These are phyloP conservation scores for Venturia effusa DNA, from an alignment of 2,329 filamentous ascomycete genomes.

Conservation along the genomic window DNA sequence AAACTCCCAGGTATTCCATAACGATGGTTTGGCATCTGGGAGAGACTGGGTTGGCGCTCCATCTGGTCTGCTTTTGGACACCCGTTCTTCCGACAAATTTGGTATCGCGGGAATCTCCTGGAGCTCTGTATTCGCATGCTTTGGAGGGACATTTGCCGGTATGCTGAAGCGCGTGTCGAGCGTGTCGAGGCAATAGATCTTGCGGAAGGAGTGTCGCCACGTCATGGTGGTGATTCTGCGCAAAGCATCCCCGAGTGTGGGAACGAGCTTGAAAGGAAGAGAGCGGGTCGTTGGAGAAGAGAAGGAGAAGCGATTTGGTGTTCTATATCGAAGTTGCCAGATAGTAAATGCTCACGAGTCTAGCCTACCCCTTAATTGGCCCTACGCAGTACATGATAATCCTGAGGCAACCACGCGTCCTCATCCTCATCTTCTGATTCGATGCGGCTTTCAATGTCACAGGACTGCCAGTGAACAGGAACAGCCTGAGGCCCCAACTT, in stretches of 20 bases:
- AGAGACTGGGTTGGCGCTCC: conserved; percentile 17
- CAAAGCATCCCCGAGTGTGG: conserved; percentile 2
- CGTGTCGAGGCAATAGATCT: conserved; percentile 54
- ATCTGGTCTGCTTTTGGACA: conserved; percentile 14
- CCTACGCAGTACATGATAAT: background rate
- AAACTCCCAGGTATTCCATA: conserved; percentile 84
- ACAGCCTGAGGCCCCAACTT: too few species aligned
- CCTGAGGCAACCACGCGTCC: background rate
- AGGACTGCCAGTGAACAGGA: background rate
- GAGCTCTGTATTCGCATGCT: conserved; percentile 25
- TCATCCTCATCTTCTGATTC: background rate
- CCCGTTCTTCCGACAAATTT: conserved; percentile 15
- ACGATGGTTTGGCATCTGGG: conserved; percentile 47
- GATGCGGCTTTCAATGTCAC: background rate
- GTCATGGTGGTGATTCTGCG: conserved; percentile 25
- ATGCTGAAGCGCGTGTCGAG: conserved; percentile 64
- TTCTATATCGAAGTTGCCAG: conserved; percentile 3
- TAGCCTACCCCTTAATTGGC: background rate
- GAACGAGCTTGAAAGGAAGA: background rate
- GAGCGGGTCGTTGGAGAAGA: background rate
- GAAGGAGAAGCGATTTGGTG: background rate
- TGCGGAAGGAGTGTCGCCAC: conserved; percentile 36
- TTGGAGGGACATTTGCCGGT: conserved; percentile 54
- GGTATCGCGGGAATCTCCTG: conserved; percentile 23
- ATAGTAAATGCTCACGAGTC: background rate